These are phyloP conservation scores for Coprinopsis strossmayeri DNA, from an alignment of 768 basidiomycete genomes.

Conservation along the genomic window DNA sequence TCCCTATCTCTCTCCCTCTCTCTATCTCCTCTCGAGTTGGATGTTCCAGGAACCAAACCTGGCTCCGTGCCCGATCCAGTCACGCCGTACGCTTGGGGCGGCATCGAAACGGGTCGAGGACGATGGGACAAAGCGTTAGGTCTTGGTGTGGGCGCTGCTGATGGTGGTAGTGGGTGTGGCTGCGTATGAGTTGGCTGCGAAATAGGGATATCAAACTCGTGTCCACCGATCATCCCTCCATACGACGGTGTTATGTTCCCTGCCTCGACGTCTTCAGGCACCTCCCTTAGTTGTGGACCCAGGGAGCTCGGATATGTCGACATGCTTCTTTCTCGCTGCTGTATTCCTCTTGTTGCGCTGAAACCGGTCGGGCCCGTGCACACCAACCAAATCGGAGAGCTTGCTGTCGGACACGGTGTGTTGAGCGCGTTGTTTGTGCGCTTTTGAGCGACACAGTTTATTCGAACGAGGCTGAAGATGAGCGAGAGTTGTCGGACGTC, in stretches of 20 bases:
- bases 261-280: constrained; percentile 40
- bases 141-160: constrained; percentile 23
- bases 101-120: constrained; percentile 70
- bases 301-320: constrained; percentile 47
- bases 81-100: constrained; percentile 46
- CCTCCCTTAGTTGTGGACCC: constrained; percentile 39
- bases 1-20: constrained; percentile 13
- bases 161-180: constrained; percentile 19
- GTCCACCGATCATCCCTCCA: constrained; percentile 46
- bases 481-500: constrained; percentile 14
- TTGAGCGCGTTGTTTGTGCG: neutral
- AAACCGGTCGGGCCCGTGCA: constrained; percentile 4
- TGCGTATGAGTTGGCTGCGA: constrained; percentile 28
- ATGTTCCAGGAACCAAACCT: constrained; percentile 9
- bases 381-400: neutral
- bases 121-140: constrained; percentile 30
- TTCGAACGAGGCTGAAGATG: constrained; percentile 2
- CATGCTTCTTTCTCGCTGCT: constrained; percentile 4
- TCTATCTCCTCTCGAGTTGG: constrained; percentile 26
- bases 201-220: constrained; percentile 63
- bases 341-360: neutral
- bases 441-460: too few species aligned
- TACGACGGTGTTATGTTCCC: constrained; percentile 42
- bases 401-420: neutral
- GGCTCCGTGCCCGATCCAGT: neutral